These are phyloP conservation scores for Circinella minor DNA, from an alignment of 371 early-diverging fungal species.

Conservation along the genomic window DNA sequence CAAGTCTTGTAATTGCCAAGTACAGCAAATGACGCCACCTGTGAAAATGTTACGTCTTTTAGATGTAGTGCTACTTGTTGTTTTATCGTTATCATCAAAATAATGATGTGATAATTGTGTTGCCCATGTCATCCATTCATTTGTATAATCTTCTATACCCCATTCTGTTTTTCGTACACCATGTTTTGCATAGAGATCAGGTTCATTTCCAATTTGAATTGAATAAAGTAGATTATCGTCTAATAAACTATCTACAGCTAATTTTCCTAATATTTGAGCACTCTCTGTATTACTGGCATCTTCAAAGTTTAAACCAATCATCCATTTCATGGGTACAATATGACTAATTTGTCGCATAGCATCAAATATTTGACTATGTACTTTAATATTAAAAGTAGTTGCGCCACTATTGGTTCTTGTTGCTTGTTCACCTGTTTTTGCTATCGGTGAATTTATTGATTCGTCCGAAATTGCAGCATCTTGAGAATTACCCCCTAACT, in stretches of 20 bases:
- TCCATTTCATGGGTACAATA: conserved; percentile 16
- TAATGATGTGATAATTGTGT: conserved; percentile 1
- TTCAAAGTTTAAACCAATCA: conserved; percentile 23
- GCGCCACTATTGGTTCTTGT: conserved; percentile 14
- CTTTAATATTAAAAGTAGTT: conserved; percentile 17
- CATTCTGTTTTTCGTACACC: conserved; percentile 12
- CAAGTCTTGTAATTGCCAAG: conserved; percentile 18
- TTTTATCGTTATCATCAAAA: background rate
- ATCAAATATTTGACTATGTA: conserved; percentile 13
- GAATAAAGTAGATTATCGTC: conserved; percentile 10
- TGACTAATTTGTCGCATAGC: conserved; percentile 15
- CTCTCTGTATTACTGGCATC: conserved; percentile 11
- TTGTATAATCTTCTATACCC: conserved; percentile 13
- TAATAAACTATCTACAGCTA: conserved; percentile 12
- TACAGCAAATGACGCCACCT: conserved; percentile 21
- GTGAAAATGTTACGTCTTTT: conserved; percentile 14
- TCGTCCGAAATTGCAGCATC: conserved; percentile 20
- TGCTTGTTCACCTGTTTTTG: conserved; percentile 13
- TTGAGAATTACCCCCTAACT: conserved; percentile 25
- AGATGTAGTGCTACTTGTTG: background rate
- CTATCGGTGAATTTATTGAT: conserved; percentile 3
- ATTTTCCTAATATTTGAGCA: conserved; percentile 10
- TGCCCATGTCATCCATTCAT: conserved; percentile 22
- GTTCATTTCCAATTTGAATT: conserved; percentile 24
- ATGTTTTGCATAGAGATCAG: conserved; percentile 22